Evolutionary conservation across 2,329 filamentous ascomycete species (phyloP), one percentile per base, ranked within the genome.

Genomic region (Periconia digitata): DNA sequence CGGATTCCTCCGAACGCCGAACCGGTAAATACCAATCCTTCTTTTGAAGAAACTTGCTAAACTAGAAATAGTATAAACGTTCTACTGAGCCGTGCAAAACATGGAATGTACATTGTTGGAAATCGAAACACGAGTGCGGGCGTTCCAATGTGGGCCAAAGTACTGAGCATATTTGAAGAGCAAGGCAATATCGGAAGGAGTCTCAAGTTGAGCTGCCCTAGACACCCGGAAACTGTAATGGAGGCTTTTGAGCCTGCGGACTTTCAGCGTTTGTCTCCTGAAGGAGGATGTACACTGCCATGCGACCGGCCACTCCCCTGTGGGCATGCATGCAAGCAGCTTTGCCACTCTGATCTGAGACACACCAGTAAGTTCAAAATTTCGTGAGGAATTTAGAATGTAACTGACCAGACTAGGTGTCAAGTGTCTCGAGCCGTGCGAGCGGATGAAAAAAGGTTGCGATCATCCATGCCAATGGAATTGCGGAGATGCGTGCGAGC

Each of bases 81-180:
- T 0, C 72, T 89, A 0, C 72, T 89, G 0, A 85, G 80, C 32
- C 80, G 87, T 8, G 86, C 86, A 0, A 74, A 83, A 54, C 81
- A 89, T 55, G 85, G 86, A 0, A 83, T 90, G 78, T 87, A 85
- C 59, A 72, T 91, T 16, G 83, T 91, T 29, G 85, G 87, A 1
- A 86, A 90, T 58, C 62, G 82, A 0, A 65, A 78, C 0, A 89
- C 85, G 0, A 85, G 79, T 24, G 59, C 60, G 0, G 67, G 74
- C 17, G 75, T 89, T 0, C 62, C 68, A 0, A 89, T 89, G 85
- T 90, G 86, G 86, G 59, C 66, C 0, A 58, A 81, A 0, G 82
- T 89, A 0, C 64, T 85, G 7, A 49, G 69, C 0, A 79, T 85
- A 17, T 67, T 91, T 2, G 51, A 47, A 7, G 47, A 47, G 2